Percentiles rank a stretch among this genome's conserved stretches.
These are phyloP conservation scores for Asterionellopsis glacialis DNA, from an alignment of 108 stramenopile species.

Conservation along the genomic window DNA sequence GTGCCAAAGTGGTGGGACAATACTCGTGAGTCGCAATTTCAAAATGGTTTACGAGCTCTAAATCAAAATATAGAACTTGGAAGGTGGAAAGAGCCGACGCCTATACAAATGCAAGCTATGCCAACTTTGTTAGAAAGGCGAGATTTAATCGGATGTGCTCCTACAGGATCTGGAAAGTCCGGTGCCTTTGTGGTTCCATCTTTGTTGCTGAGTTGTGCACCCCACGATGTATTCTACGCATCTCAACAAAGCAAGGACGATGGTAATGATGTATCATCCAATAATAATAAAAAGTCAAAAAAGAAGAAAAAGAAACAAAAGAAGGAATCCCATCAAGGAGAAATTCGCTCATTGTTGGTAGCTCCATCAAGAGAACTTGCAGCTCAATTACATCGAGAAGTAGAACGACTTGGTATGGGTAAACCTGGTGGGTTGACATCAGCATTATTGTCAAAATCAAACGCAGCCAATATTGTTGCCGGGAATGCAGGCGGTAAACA, in stretches of 20 bases:
- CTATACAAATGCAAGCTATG: constrained; percentile 92
- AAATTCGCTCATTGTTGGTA: constrained; percentile 74
- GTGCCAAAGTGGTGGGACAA: constrained; percentile 69
- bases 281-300: constrained; percentile 11
- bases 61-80: constrained; percentile 84
- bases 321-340: constrained; percentile 40
- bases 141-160: constrained; percentile 85
- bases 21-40: constrained; percentile 27
- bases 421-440: constrained; percentile 76
- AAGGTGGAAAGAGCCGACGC: constrained; percentile 90
- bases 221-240: constrained; percentile 52
- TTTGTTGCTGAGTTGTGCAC: constrained; percentile 67
- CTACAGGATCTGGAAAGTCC: constrained; percentile 87
- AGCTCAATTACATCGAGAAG: constrained; percentile 91
- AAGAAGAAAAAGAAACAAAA: constrained; percentile 25
- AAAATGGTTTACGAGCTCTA: constrained; percentile 34
- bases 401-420: constrained; percentile 77
- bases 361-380: constrained; percentile 96
- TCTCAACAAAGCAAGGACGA: neutral
- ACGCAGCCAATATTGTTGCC: constrained; percentile 55
- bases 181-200: constrained; percentile 91
- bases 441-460: constrained; percentile 75
- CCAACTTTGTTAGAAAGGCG: constrained; percentile 68
- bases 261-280: neutral
- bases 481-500: constrained; percentile 65